Evolutionary conservation across 2,329 filamentous ascomycete species (phyloP), one percentile per base, ranked within the genome.

Genomic region (Ophiostoma sp.): DNA sequence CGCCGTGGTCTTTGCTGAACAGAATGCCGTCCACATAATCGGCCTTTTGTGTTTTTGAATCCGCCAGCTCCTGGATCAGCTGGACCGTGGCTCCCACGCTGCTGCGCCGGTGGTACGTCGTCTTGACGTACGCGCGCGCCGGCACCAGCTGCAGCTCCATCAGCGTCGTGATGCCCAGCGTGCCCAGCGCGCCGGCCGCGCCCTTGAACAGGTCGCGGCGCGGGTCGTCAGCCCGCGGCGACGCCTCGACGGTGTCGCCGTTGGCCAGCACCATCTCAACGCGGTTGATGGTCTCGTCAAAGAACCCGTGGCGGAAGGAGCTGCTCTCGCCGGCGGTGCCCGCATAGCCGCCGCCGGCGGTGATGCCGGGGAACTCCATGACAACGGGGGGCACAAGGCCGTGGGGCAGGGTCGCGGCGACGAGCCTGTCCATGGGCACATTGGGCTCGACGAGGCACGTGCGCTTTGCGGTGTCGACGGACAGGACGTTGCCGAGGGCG

Each of bases 351-450:
- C 90, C 90, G 33, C 90, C 90, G 1, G 87, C 88, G 0, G 90
- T 92, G 78, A 92, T 92, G 44, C 89, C 90, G 0, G 89, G 89
- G 74, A 92, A 92, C 77, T 92, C 90, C 87, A 90, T 91, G 33
- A 92, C 89, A 3, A 92, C 87, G 1, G 88, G 89, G 0, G 90
- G 89, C 2, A 92, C 83, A 3, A 92, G 83, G 35, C 87, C 87
- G 75, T 90, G 81, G n/a, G 81, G 80, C 57, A 92, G 80, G 0
- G 89, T 91, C 35, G 82, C 81, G 75, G 88, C 86, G 68, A 91
- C 88, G 23, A 93, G 84, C 0, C 82, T 80, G 78, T 92, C 90
- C 89, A 93, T 91, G 35, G 89, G 85, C 13, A 92, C 90, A 75
- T 92, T 93, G 68, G 90, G 89, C 80, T 93, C 89, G 57, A 92